These are phyloP conservation scores for Diplodia seriata DNA, from an alignment of 2,329 filamentous ascomycete genomes.

Conservation along the genomic window DNA sequence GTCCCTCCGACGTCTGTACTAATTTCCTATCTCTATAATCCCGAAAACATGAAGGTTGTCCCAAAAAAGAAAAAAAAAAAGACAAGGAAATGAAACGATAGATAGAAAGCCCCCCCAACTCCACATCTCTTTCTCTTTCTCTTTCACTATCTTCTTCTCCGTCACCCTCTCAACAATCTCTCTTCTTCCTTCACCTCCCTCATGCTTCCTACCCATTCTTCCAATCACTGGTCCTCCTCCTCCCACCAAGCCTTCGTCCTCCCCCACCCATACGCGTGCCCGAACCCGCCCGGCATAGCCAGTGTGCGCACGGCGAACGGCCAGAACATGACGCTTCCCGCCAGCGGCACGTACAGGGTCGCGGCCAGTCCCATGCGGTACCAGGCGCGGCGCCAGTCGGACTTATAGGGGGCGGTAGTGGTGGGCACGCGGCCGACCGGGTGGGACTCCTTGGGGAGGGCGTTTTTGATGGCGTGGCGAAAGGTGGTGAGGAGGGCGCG, in stretches of 20 bases:
- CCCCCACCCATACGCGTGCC: not conserved
- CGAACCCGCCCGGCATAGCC: slow-evolving; percentile 9
- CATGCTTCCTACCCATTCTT: no score
- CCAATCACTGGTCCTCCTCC: not conserved
- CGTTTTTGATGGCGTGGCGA: not conserved
- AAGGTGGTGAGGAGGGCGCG: not conserved
- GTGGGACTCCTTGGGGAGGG: not conserved
- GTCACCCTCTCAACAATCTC: no score
- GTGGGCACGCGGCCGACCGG: not conserved
- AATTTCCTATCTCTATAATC: not conserved
- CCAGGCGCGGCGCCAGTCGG: slow-evolving; percentile 9
- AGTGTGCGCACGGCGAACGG: not conserved
- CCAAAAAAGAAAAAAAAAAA: not conserved
- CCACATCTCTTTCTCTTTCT: not conserved
- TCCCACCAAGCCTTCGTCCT: slow-evolving; percentile 10
- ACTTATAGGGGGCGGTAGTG: not conserved
- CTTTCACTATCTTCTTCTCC: no score
- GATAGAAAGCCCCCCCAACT: not conserved
- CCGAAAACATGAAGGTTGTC: not conserved
- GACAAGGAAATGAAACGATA: not conserved
- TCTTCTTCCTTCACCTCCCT: no score
- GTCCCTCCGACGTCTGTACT: not conserved
- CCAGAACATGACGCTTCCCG: slow-evolving; percentile 8
- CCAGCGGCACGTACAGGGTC: slow-evolving; percentile 7
- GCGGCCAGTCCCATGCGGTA: not conserved